Base-by-base conservation (phyloP, 2,329 filamentous ascomycete species). In the Fusarium proliferatum region DNA sequence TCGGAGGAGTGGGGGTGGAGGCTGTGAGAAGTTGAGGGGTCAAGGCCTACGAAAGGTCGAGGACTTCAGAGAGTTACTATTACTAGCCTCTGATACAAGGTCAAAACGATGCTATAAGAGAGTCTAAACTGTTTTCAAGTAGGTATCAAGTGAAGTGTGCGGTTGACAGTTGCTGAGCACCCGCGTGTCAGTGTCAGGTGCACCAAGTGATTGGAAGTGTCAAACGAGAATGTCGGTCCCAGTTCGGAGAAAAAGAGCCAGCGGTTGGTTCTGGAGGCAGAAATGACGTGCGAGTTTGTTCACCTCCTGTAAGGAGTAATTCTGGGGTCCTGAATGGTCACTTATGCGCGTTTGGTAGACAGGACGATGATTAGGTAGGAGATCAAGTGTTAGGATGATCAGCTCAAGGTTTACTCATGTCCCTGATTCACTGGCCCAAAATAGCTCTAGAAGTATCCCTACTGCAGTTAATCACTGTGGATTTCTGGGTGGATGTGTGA, bases 121-220 rank as follows among this genome's bases (percentile, higher is more conserved):
- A n/a, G 36, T 33, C 5, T 12, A 23, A 38, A 13, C 15, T 36
- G 30, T 21, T 45, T 21, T n/a, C 41, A 13, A 34, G 34, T 48
- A 13, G 28, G 34, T 28, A 39, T 28, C 34, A 48, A 48, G 41
- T 23, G 23, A 66, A 45, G 56, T 16, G 12, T 39, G 38, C 17
- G 38, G 48, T 63, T 53, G 49, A 30, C 64, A 60, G 55, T 56
- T 65, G 55, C 51, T 57, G 43, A 13, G 55, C 69, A 69, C 53
- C 52, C 64, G 48, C 51, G 26, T 56, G 66, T 41, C 61, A 36
- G 61, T 52, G 64, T 28, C 53, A 39, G 49, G 59, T 69, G 59
- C 55, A 55, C 55, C 21, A 57, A 28, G 23, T 45, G 43, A 38
- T 39, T 59, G 16, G 13, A 15, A 26, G 19, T 45, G 60, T 59